Evolutionary conservation across 2,329 filamentous ascomycete species (phyloP), one percentile per base, ranked within the genome.

Genomic region (Aquanectria penicillioides): DNA sequence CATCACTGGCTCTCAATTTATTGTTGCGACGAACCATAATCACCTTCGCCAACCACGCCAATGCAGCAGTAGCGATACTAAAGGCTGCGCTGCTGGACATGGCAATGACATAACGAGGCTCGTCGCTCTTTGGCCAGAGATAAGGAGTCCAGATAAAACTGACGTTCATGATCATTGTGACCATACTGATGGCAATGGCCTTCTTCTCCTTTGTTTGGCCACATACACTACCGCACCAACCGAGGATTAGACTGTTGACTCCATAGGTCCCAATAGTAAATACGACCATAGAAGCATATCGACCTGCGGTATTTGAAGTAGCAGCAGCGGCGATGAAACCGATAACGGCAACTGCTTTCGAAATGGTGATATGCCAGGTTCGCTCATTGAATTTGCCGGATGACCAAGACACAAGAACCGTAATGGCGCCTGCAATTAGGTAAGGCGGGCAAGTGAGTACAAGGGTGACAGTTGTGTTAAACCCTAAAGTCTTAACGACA

Each of bases 121-220:
- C 59, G 17, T 62, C 59, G 3, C 34, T 44, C 5, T 29, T 29
- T 1, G 59, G 60, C 62, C 62, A 63, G 12, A 65, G 33, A 11
- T 63, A 63, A 0, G 60, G 62, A 6, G 62, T 65, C 41, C 53
- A 65, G 54, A 65, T 59, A 23, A 49, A 56, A 13, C 49, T 46
- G 12, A 59, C 33, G 20, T 61, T 63, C 1, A 60, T 61, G 8
- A 69, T 48, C 10, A 55, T 65, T 9, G 63, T 67, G 26, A 63
- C 62, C 34, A 65, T 57, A 7, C 75, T 75, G 15, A 81, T 70
- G 2, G 77, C 72, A 3, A 74, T 74, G 0, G 80, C 79, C 59
- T 78, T 80, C 71, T 81, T 81, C 65, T 82, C 80, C 17, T 78
- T 76, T 1, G 77, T 80, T 61, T 81, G 75, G 0, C 77, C 79